Conservation (phyloP, 768 basidiomycete genomes). For the Auriscalpium orientale region DNA sequence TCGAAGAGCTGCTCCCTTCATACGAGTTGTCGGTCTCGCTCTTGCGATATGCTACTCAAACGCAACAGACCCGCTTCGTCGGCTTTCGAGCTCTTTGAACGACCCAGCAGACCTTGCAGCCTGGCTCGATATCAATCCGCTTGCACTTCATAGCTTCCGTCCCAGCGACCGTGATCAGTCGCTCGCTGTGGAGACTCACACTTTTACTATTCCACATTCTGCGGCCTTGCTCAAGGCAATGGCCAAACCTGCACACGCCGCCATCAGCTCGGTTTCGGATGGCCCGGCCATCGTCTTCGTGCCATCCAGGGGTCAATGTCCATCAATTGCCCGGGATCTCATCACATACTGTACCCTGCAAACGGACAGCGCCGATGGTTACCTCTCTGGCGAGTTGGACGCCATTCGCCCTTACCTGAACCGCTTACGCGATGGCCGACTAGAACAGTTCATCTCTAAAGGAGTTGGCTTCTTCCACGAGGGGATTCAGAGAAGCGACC, state of each 20-base stretch:
- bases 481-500: constrained; percentile 61
- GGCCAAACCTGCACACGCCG: constrained; percentile 81
- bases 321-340: constrained; percentile 67
- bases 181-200: constrained; percentile 55
- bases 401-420: constrained; percentile 51
- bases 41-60: constrained; percentile 56
- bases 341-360: constrained; percentile 82
- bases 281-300: constrained; percentile 77
- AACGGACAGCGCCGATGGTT: constrained; percentile 60
- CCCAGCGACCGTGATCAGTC: constrained; percentile 81
- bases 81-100: constrained; percentile 74
- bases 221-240: constrained; percentile 84
- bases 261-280: constrained; percentile 43
- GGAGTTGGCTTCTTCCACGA: constrained; percentile 85
- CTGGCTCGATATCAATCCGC: constrained; percentile 71
- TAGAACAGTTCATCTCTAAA: constrained; percentile 69
- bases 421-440: constrained; percentile 51
- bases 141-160: constrained; percentile 65
- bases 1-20: constrained; percentile 71
- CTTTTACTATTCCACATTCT: constrained; percentile 84
- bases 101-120: constrained; percentile 74
- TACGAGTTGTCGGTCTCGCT: constrained; percentile 84
- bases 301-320: constrained; percentile 75
- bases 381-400: constrained; percentile 46
- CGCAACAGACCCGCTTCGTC: constrained; percentile 59